Evolutionary conservation across 2,329 filamentous ascomycete genomes (phyloP), one percentile per base, ranked within the genome.

Genomic region (Penicillium oxalicum): DNA sequence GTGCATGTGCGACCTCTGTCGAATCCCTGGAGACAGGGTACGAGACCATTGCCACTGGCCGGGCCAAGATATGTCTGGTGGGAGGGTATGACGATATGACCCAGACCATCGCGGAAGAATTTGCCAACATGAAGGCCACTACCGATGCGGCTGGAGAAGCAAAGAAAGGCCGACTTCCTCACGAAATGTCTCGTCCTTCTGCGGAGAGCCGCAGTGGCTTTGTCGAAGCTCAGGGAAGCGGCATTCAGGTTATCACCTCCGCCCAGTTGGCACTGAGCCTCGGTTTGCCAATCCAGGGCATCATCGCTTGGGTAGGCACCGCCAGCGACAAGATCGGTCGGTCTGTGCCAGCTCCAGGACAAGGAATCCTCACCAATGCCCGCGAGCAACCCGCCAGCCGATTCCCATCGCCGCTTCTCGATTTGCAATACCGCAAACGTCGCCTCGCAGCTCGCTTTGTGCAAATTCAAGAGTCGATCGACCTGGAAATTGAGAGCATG

Each of bases 91-190:
- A 98, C 74, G 93, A 97, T 73, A 95, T 98, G 76, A 89, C 93
- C 64, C 93, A 98, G 74, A 91, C 97, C 74, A 91, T 91, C 44
- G 97, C 93, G 1, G 97, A 95, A 66, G 91, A 97, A 72, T 98
- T 98, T 69, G 91, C 91, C 76, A 97, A 97, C 77, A 97, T 98
- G 93, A 94, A 95, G 74, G 91, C 91, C 50, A 98, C 91, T 48
- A 95, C 90, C 80, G 97, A 96, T 66, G 90, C 91, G 25, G 86
- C 95, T 51, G 90, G 96, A 59, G 93, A 98, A 70, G 87, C 97
- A 60, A 88, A 84, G 6, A 91, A 95, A 62, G 91, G 91, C 41
- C 88, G 91, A 57, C 96, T 91, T 41, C 91, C 91, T 12, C 82
- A 84, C 70, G 91, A 98, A 73, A 97, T 98, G 91, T 97, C 93